A percentile compares a stretch with the other conserved stretches of the same genome.
phyloP scores from a whole-genome alignment of 2,329 filamentous ascomycete species.

The Aureobasidium sp. region DNA sequence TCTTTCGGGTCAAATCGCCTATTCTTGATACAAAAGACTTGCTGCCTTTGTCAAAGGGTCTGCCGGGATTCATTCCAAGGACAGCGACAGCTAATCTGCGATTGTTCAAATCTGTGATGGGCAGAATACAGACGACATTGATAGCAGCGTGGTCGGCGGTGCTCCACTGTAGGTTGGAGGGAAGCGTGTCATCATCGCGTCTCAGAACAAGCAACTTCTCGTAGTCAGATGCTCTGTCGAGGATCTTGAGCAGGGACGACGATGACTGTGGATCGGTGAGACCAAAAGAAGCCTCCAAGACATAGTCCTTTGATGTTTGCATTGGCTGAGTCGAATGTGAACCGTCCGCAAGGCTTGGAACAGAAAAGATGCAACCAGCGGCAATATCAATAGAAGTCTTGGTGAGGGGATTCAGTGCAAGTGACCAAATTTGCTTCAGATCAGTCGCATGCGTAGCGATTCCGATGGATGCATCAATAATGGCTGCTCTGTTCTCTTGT shows the following conservation, averaged over 20 bases:
- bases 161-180: neutral
- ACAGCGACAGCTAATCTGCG: conserved; percentile 35
- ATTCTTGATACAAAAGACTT: conserved; percentile 31
- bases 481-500: neutral
- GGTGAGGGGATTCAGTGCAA: neutral
- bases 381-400: neutral
- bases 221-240: conserved; percentile 5
- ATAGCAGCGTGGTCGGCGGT: neutral
- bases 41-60: conserved; percentile 35
- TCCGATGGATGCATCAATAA: neutral
- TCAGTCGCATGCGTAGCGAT: neutral
- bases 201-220: neutral
- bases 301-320: conserved; percentile 6
- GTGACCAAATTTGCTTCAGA: neutral
- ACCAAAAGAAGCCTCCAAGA: neutral
- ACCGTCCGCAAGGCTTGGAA: neutral
- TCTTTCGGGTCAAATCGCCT: conserved; percentile 32
- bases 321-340: neutral
- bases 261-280: conserved; percentile 4
- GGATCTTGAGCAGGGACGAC: neutral
- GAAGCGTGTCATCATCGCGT: conserved; percentile 1
- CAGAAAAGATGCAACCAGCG: neutral
- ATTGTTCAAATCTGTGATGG: conserved; percentile 24
- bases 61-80: conserved; percentile 33
- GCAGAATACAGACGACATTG: conserved; percentile 2